phyloP scores from a whole-genome alignment of 2,329 filamentous ascomycete genomes.

The Eutypa lata region DNA sequence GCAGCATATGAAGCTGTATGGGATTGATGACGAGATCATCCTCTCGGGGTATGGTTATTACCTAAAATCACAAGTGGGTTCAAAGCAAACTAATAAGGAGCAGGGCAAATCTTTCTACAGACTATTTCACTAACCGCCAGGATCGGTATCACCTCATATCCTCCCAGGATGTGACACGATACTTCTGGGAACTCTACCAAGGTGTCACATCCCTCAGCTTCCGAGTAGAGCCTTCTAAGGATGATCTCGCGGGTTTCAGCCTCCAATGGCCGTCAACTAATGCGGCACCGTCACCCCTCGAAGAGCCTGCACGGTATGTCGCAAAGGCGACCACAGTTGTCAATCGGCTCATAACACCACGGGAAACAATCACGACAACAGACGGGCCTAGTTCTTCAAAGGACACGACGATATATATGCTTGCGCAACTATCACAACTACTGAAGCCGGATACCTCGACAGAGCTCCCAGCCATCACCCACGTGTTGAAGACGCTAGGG shows the following conservation, averaged over 20 bases:
- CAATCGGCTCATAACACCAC: constrained; percentile 60
- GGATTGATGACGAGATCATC: constrained; percentile 91
- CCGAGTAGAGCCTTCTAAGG: constrained; percentile 61
- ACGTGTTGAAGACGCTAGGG: constrained; percentile 67
- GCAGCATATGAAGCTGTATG: constrained; percentile 99
- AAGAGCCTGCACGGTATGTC: constrained; percentile 67
- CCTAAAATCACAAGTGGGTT: background rate
- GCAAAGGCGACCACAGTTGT: constrained; percentile 65
- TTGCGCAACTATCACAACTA: constrained; percentile 85
- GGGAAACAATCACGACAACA: constrained; percentile 28
- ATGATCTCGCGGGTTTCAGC: constrained; percentile 53
- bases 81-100: constrained; percentile 11
- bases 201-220: constrained; percentile 81
- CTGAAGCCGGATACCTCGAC: constrained; percentile 78
- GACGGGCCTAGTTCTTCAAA: constrained; percentile 14
- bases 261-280: constrained; percentile 75
- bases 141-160: constrained; percentile 92
- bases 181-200: constrained; percentile 75
- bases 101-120: constrained; percentile 79
- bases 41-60: constrained; percentile 69
- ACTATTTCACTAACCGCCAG: constrained; percentile 95
- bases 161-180: constrained; percentile 74
- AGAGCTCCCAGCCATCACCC: constrained; percentile 78
- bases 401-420: constrained; percentile 77
- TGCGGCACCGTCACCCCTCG: constrained; percentile 69